phyloP scores from a whole-genome alignment of 2,329 filamentous ascomycete species.

The Pyrenochaeta sp. region DNA sequence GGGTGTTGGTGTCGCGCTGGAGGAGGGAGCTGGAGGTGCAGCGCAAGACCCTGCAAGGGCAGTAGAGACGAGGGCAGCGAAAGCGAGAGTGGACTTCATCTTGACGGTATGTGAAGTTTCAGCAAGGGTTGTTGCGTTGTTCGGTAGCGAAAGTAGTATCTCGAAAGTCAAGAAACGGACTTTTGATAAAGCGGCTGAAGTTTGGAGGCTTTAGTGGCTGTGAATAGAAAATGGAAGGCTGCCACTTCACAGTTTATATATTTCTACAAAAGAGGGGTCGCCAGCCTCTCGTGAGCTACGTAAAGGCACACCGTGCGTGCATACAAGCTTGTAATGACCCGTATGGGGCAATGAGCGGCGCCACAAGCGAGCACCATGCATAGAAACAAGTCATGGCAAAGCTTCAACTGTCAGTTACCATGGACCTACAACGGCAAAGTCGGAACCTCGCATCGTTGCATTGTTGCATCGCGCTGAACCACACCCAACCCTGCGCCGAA shows the following conservation, averaged over 20 bases:
- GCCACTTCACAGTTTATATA: constrained; percentile 2
- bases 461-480: constrained; percentile 17
- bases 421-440: not conserved
- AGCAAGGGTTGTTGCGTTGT: constrained; percentile 16
- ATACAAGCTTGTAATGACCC: not conserved
- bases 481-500: not conserved
- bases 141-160: constrained; percentile 2
- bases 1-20: constrained; percentile 7
- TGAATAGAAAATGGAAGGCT: not conserved
- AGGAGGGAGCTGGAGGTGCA: constrained; percentile 7
- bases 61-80: constrained; percentile 38
- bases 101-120: constrained; percentile 18
- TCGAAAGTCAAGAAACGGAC: not conserved
- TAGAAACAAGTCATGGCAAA: not conserved
- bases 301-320: constrained; percentile 6
- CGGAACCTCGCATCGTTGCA: constrained; percentile 7
- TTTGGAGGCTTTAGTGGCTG: constrained; percentile 1
- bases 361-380: constrained; percentile 7
- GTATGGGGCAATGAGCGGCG: not conserved
- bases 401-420: no score
- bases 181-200: not conserved
- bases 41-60: constrained; percentile 24
- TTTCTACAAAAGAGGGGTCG: not conserved
- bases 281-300: constrained; percentile 4
- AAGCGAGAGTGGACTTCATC: constrained; percentile 47